phyloP scores from a whole-genome alignment of 202 grass and related monocot genomes.

The Musa balbisiana region DNA sequence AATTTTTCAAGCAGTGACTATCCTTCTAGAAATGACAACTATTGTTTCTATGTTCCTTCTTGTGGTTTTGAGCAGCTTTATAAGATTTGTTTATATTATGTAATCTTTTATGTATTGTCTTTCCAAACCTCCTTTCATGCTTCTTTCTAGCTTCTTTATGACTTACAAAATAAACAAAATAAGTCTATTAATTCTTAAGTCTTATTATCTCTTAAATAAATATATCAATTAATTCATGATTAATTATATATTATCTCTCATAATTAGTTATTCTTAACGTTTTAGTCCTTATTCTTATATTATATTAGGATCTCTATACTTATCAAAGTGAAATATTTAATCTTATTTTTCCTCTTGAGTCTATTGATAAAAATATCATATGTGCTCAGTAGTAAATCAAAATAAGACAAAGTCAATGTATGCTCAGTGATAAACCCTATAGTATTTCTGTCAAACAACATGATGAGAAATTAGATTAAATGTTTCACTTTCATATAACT shows the following conservation, averaged over 20 bases:
- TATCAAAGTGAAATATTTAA: too few species aligned
- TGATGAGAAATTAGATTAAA: too few species aligned
- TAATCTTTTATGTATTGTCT: background rate
- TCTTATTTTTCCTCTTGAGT: too few species aligned
- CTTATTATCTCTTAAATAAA: background rate
- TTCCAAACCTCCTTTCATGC: too few species aligned
- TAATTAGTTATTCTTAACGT: too few species aligned
- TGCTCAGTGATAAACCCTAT: too few species aligned
- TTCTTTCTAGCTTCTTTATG: background rate
- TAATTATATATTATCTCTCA: too few species aligned
- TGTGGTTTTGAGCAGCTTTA: background rate
- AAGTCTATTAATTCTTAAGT: background rate
- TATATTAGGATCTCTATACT: too few species aligned
- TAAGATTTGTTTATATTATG: background rate
- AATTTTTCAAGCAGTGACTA: conserved; percentile 4
- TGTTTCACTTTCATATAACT: too few species aligned
- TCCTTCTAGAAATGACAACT: background rate
- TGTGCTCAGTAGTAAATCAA: fast-evolving
- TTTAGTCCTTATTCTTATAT: fast-evolving
- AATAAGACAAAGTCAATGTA: too few species aligned
- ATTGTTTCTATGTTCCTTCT: conserved; percentile 9
- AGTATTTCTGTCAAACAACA: too few species aligned
- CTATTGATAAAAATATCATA: too few species aligned
- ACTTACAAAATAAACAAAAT: background rate
- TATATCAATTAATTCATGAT: background rate